These are phyloP conservation scores for Paratinospora sagittata DNA, from an alignment of 164 flowering plant genomes.

Conservation along the genomic window DNA sequence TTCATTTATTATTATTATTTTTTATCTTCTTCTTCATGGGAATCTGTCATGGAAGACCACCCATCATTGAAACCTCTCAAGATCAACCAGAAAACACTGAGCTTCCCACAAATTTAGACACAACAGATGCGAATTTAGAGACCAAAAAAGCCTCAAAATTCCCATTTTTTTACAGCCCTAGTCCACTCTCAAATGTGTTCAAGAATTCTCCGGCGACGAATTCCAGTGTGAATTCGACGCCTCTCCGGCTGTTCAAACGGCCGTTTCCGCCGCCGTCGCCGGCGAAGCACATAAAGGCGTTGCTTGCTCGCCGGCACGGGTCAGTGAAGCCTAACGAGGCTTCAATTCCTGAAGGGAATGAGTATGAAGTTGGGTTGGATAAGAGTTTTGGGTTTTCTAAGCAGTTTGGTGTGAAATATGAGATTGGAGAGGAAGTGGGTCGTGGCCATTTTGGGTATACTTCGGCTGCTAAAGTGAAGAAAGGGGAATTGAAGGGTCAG, in stretches of 20 bases:
- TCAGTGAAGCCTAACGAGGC: slow-evolving; percentile 89
- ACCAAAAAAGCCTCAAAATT: slow-evolving; percentile 44
- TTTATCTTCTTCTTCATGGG: slow-evolving; percentile 42
- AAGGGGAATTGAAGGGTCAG: slow-evolving; percentile 80
- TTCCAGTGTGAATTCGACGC: slow-evolving; percentile 63
- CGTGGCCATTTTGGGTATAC: slow-evolving; percentile 95
- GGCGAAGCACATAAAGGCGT: slow-evolving; percentile 91
- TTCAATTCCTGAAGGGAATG: too few species aligned
- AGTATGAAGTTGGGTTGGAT: slow-evolving; percentile 74
- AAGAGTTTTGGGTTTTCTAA: slow-evolving; percentile 78
- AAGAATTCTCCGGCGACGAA: slow-evolving; percentile 74
- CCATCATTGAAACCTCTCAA: slow-evolving; percentile 22
- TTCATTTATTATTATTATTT: neutral
- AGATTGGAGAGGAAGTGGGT: slow-evolving; percentile 86
- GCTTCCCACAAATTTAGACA: slow-evolving; percentile 16
- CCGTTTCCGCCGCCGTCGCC: slow-evolving; percentile 98
- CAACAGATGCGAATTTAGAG: slow-evolving; percentile 20
- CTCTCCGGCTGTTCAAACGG: slow-evolving; percentile 65
- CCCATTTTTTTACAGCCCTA: slow-evolving; percentile 81
- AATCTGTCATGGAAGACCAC: slow-evolving; percentile 73
- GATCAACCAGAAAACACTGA: slow-evolving; percentile 21
- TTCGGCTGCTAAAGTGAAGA: slow-evolving; percentile 72
- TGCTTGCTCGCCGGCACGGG: slow-evolving; percentile 83
- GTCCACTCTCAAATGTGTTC: slow-evolving; percentile 63
- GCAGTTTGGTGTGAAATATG: slow-evolving; percentile 61